These are phyloP conservation scores for Backusella tuberculispora DNA, from an alignment of 192 early-diverging fungal species.

Conservation along the genomic window DNA sequence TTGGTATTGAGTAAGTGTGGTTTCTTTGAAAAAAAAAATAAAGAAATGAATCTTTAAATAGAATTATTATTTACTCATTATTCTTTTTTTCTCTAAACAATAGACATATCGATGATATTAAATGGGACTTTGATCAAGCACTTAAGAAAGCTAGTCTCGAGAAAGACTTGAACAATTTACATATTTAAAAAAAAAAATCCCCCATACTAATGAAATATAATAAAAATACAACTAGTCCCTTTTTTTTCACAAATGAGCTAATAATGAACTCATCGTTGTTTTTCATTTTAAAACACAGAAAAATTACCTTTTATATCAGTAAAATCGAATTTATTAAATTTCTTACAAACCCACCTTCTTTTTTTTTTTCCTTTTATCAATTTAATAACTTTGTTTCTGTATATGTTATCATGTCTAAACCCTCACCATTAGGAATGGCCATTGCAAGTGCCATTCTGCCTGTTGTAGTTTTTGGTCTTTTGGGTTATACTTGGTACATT, in stretches of 20 bases:
- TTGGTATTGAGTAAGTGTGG: constrained; percentile 78
- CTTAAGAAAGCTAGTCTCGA: constrained; percentile 32
- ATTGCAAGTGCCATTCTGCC: constrained; percentile 27
- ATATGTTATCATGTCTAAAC: neutral
- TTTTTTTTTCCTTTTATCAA: neutral
- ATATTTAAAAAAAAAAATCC: neutral
- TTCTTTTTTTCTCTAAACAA: neutral
- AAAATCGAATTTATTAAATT: neutral
- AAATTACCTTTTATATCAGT: too few species aligned
- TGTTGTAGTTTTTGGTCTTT: constrained; percentile 30
- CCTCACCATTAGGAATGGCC: constrained; percentile 13
- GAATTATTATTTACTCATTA: constrained; percentile 2
- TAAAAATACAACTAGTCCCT: neutral
- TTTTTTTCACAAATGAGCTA: neutral
- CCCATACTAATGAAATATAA: neutral
- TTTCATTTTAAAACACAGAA: too few species aligned
- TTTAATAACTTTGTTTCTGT: neutral
- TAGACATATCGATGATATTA: constrained; percentile 72
- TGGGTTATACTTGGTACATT: constrained; percentile 42
- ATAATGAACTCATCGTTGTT: too few species aligned
- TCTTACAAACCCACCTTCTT: neutral
- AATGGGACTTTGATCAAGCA: constrained; percentile 64
- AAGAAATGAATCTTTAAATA: neutral
- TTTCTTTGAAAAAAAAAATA: constrained; percentile 37
- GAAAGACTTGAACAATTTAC: neutral